Evolutionary conservation across 768 basidiomycete genomes (phyloP).

Genomic region (Leccinum olivaceopallidum): DNA sequence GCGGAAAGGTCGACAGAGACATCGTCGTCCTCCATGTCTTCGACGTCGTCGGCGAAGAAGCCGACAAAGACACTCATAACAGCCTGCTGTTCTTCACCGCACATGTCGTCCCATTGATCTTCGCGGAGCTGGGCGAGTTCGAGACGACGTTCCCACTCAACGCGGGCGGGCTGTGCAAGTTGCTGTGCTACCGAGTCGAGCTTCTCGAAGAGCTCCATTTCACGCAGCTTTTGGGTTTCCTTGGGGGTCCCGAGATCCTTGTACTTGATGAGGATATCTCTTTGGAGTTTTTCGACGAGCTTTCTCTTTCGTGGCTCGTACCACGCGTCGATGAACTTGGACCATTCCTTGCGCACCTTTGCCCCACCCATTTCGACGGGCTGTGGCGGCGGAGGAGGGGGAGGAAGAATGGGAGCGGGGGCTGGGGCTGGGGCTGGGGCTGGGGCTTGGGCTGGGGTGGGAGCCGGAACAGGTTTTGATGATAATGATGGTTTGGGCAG

Average conservation of each 20-base stretch:
- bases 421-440: slow-evolving; percentile 9
- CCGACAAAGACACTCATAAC: slow-evolving; percentile 32
- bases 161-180: slow-evolving; percentile 32
- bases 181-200: slow-evolving; percentile 22
- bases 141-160: slow-evolving; percentile 37
- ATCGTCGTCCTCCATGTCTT: slow-evolving; percentile 21
- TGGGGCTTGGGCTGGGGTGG: not conserved
- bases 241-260: slow-evolving; percentile 26
- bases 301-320: slow-evolving; percentile 34
- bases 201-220: slow-evolving; percentile 29
- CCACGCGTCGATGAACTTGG: slow-evolving; percentile 29
- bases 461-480: slow-evolving; percentile 13
- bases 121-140: slow-evolving; percentile 29
- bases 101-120: slow-evolving; percentile 34
- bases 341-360: slow-evolving; percentile 35
- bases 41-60: slow-evolving; percentile 30
- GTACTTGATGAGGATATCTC: slow-evolving; percentile 33
- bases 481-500: slow-evolving; percentile 13
- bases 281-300: slow-evolving; percentile 31
- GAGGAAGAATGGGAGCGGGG: slow-evolving; percentile 1
- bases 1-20: slow-evolving; percentile 8
- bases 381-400: slow-evolving; percentile 18
- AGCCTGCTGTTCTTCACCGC: slow-evolving; percentile 32
- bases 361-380: slow-evolving; percentile 22
- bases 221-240: slow-evolving; percentile 31